Conservation (phyloP, 2,329 filamentous ascomycete genomes). For the Cladosporium sphaerospermum region DNA sequence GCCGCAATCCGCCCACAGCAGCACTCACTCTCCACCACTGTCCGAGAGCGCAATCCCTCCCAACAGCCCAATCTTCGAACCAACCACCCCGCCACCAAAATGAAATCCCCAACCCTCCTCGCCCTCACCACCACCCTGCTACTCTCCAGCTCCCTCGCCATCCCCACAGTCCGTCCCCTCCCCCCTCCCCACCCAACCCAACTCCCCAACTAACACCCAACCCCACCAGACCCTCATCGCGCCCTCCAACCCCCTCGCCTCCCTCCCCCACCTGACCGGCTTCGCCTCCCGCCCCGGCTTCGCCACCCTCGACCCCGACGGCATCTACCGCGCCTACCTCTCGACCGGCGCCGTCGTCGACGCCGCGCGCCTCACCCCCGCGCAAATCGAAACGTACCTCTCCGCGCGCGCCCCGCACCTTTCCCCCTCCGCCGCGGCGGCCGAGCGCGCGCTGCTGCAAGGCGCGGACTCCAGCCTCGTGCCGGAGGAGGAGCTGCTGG, state of each 20-base stretch:
- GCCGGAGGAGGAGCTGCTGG: neutral
- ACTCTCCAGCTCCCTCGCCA: neutral
- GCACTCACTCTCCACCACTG: no score
- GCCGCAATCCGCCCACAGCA: no score
- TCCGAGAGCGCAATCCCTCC: neutral
- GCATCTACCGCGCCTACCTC: constrained; percentile 5
- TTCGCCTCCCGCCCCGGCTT: neutral
- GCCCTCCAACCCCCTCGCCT: neutral
- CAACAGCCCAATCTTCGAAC: no score
- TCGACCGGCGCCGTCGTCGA: neutral
- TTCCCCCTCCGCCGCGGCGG: neutral
- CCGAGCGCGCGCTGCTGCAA: neutral
- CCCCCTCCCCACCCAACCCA: no score
- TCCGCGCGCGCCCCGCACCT: neutral
- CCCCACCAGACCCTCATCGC: neutral
- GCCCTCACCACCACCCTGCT: neutral
- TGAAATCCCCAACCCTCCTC: neutral
- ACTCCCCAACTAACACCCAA: no score
- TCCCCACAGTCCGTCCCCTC: neutral
- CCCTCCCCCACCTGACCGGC: neutral
- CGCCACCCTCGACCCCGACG: neutral
- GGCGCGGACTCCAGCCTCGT: neutral
- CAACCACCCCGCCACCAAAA: neutral
- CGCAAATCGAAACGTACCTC: neutral
- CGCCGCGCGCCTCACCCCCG: neutral